Evolutionary conservation across 208 protist species (phyloP).

Genomic region (Crithidia bombi): DNA sequence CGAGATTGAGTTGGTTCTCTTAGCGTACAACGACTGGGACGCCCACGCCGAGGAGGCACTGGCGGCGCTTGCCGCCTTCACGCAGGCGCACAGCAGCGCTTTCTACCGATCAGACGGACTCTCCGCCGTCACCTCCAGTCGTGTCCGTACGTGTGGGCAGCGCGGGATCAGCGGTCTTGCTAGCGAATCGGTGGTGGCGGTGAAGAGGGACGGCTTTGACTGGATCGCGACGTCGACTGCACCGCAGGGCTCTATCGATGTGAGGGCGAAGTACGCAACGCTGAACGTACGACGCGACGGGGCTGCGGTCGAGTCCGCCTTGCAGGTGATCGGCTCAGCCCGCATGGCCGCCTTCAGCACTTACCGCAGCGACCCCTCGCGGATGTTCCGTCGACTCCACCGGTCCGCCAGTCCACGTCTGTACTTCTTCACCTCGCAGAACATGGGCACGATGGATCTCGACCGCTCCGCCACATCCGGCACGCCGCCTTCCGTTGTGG

Average conservation of each 20-base stretch:
- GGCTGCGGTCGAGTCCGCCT: not conserved
- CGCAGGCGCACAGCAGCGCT: not conserved
- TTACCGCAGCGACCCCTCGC: not conserved
- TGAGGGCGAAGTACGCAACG: not conserved
- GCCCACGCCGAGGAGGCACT: constrained; percentile 35
- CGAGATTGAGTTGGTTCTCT: constrained; percentile 48
- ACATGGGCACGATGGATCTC: not conserved
- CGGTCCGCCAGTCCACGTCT: not conserved
- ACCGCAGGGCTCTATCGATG: not conserved
- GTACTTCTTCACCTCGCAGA: not conserved
- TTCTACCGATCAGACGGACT: not conserved
- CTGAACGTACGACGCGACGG: not conserved
- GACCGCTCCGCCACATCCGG: not conserved
- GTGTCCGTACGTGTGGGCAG: not conserved
- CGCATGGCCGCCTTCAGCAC: constrained; percentile 29
- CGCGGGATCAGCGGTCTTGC: not conserved
- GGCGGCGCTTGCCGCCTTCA: constrained; percentile 14
- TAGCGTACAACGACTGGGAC: constrained; percentile 72
- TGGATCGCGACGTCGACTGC: not conserved
- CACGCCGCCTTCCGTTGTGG: not conserved
- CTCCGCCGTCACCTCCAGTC: not conserved
- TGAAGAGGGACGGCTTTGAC: not conserved
- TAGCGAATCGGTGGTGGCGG: not conserved
- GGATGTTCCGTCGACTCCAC: constrained; percentile 1
- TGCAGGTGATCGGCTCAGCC: constrained; percentile 39